These are phyloP conservation scores for Chaetomiaceae sp. DNA, from an alignment of 2,329 filamentous ascomycete species.

Conservation along the genomic window DNA sequence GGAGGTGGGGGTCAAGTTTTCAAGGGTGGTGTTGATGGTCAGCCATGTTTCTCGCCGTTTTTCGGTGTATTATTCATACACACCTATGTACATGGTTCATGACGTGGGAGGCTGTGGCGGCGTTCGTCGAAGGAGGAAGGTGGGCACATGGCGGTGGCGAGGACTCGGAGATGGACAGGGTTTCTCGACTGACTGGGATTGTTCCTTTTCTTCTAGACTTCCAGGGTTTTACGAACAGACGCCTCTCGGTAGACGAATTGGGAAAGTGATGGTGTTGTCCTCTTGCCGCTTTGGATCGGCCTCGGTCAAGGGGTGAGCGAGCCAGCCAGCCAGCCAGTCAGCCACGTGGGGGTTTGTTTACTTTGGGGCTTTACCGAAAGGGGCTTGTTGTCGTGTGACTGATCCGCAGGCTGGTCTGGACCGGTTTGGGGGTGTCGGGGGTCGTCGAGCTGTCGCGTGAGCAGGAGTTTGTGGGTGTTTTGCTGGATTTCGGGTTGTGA, in stretches of 20 bases:
- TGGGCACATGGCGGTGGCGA: not conserved
- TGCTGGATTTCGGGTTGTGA: too few species aligned
- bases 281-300: conserved; percentile 6
- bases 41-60: too few species aligned
- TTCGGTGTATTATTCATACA: too few species aligned
- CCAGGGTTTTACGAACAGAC: not conserved
- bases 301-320: not conserved
- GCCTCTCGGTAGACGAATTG: conserved; percentile 19
- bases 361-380: conserved; percentile 3
- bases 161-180: not conserved
- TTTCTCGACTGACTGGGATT: too few species aligned
- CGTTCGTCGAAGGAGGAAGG: too few species aligned
- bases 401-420: not conserved
- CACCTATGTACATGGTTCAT: too few species aligned
- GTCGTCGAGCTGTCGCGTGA: too few species aligned
- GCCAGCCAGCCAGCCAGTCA: not conserved
- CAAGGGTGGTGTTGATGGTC: too few species aligned
- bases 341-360: conserved; percentile 13
- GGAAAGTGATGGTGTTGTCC: conserved; percentile 19
- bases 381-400: conserved; percentile 15
- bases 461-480: too few species aligned
- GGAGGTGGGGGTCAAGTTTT: not conserved
- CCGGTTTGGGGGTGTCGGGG: too few species aligned
- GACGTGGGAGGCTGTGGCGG: too few species aligned
- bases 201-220: too few species aligned